Percentiles rank a stretch among this genome's conserved stretches.
These are phyloP conservation scores for Entomortierella chlamydospora DNA, from an alignment of 192 early-diverging fungal genomes.

Conservation along the genomic window DNA sequence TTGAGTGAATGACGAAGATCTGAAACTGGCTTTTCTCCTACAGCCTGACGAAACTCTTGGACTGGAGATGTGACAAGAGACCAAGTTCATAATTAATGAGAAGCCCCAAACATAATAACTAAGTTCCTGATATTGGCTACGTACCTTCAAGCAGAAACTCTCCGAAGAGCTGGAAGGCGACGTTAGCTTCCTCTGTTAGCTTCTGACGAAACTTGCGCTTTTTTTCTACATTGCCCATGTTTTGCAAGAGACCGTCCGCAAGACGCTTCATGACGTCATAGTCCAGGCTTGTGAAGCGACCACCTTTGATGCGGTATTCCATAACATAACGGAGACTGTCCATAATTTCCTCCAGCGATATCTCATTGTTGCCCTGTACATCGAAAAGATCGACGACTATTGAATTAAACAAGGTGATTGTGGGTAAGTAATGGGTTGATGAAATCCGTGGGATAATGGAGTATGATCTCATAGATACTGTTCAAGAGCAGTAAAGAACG, in stretches of 20 bases:
- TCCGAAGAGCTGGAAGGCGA: conserved; percentile 93
- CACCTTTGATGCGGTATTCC: conserved; percentile 90
- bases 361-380: conserved; percentile 70
- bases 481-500: no score
- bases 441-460: no score
- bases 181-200: conserved; percentile 81
- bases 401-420: no score
- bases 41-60: conserved; percentile 86
- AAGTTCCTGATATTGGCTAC: no score
- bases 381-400: conserved; percentile 87
- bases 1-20: conserved; percentile 83
- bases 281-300: conserved; percentile 86
- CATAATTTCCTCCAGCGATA: conserved; percentile 84
- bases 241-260: conserved; percentile 85
- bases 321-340: conserved; percentile 93
- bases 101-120: no score
- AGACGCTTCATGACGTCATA: conserved; percentile 86
- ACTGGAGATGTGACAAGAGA: conserved; percentile 54
- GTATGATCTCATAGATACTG: no score
- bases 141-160: conserved; percentile 91
- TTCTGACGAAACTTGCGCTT: conserved; percentile 71
- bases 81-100: no score
- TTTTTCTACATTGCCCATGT: conserved; percentile 71
- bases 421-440: no score
- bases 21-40: conserved; percentile 76